A percentile compares a stretch with the other conserved stretches of the same genome.
These are phyloP conservation scores for Athelia sp. DNA, from an alignment of 1,284 basidiomycete species.

Conservation along the genomic window DNA sequence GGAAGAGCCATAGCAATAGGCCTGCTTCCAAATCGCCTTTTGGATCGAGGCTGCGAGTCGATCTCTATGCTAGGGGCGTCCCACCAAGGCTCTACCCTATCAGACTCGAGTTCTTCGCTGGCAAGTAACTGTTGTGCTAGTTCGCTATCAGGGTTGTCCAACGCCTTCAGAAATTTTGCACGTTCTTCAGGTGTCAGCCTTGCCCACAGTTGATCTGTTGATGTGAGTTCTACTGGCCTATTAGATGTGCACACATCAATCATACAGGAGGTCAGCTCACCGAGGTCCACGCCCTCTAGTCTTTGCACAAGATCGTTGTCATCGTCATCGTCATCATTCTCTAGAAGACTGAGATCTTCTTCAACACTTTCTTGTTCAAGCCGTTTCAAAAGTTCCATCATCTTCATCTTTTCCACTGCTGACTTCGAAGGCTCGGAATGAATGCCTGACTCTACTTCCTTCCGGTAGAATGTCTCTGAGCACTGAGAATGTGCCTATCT, in stretches of 20 bases:
- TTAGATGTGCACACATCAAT: background rate
- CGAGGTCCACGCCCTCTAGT: slow-evolving; percentile 55
- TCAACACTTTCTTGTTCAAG: slow-evolving; percentile 59
- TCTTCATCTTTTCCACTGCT: slow-evolving; percentile 49
- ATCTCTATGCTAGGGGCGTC: slow-evolving; percentile 23
- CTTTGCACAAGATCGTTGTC: slow-evolving; percentile 42
- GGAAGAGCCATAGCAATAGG: slow-evolving; percentile 51
- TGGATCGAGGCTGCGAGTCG: slow-evolving; percentile 4
- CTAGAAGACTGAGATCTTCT: slow-evolving; percentile 25
- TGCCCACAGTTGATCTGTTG: slow-evolving; percentile 60
- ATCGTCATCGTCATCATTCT: slow-evolving; percentile 36
- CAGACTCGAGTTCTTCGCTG: slow-evolving; percentile 45
- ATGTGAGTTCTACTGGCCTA: slow-evolving; percentile 38
- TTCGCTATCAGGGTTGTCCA: slow-evolving; percentile 55
- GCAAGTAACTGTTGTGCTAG: slow-evolving; percentile 55
- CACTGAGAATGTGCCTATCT: slow-evolving; percentile 59
- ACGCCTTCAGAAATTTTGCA: slow-evolving; percentile 48
- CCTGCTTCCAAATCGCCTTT: slow-evolving; percentile 26
- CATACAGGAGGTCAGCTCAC: slow-evolving; percentile 30
- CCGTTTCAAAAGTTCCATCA: slow-evolving; percentile 64
- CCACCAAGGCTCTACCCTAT: slow-evolving; percentile 65
- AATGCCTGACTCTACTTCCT: slow-evolving; percentile 62
- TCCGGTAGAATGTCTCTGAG: slow-evolving; percentile 73
- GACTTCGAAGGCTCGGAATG: slow-evolving; percentile 46
- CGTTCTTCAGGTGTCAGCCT: slow-evolving; percentile 54